Base-by-base conservation (phyloP, 208 protist genomes). In the Blechomonas ayalai region DNA sequence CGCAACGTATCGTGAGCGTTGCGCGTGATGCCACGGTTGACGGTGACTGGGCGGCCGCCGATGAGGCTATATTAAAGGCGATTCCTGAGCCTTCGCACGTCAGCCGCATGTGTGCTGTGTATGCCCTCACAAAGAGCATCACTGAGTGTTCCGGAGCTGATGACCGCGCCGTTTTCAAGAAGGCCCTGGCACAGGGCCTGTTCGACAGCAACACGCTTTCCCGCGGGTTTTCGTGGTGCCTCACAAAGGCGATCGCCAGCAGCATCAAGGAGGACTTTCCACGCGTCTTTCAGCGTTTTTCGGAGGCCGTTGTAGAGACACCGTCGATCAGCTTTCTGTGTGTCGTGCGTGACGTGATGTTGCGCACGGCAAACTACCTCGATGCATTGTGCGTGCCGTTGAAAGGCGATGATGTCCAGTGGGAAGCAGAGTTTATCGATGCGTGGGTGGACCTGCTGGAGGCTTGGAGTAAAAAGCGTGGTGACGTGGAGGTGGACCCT, bases 341-440 rank as follows among this genome's bases (percentile, higher is more conserved):
- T 19, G 57, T 90, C 20, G 46, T 73, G 37, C 59, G 69, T 38
- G 79, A 89, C 29, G 58, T 94, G 16, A 75, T 94, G 46, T 59
- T 65, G 4, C 82, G 86, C 47, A 88, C 76, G 3, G 82, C 82
- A 2, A 87, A 85, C 47, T 87, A 88, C 60, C 73, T 94, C 9
- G 86, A 89, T 45, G 72, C 69, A 6, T 54, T 90, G n/a, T 61
- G 62, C 26, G 57, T 72, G 15, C 43, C 69, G 3, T 47, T 70
- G 22, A 46, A 59, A 1, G 57, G 51, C 10, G 68, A 67, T 32
- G 55, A 74, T 31, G 59, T 58, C 36, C 57, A 83, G 24, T 90
- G 81, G 81, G 65, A 85, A 36, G 79, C 82, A 53, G 77, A 83
- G 25, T 90, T 91, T 35, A 62, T 91, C 8, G 62, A 74, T 24